phyloP scores from a whole-genome alignment of 306 rosid species.

The Sicyos baderoa region DNA sequence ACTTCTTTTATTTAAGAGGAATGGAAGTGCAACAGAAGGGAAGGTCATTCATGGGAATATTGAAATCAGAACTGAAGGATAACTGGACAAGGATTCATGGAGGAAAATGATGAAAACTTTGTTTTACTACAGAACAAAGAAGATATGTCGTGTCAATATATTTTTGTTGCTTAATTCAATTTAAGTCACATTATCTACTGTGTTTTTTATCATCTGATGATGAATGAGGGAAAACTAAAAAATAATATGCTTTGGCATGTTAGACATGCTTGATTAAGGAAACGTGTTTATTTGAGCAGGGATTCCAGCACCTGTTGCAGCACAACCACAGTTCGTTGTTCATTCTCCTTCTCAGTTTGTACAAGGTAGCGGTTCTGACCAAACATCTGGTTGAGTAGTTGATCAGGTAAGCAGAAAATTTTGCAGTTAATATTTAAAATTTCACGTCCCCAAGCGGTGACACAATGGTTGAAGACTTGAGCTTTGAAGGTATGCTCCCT shows the following conservation, averaged over 20 bases:
- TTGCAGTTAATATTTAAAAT: not conserved
- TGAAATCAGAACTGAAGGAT: not conserved
- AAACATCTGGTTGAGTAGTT: slow-evolving; percentile 69
- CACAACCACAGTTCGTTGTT: slow-evolving; percentile 70
- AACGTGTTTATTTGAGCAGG: slow-evolving; percentile 37
- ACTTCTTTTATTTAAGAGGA: not conserved
- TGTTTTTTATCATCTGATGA: not conserved
- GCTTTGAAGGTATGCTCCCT: no score
- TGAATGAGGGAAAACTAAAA: slow-evolving; percentile 4
- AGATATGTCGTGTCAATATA: not conserved
- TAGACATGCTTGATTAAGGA: slow-evolving; percentile 14
- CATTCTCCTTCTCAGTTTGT: slow-evolving; percentile 68
- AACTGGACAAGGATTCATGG: not conserved
- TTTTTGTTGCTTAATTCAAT: not conserved
- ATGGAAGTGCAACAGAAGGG: not conserved
- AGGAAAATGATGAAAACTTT: not conserved
- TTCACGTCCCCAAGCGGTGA: no score
- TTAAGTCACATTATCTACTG: not conserved
- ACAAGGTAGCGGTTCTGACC: slow-evolving; percentile 80
- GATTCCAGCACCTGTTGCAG: slow-evolving; percentile 68
- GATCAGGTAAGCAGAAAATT: slow-evolving; percentile 43
- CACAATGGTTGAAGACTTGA: no score
- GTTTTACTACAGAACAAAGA: not conserved
- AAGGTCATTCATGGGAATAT: not conserved
- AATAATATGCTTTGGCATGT: not conserved